Evolutionary conservation across 1,139 yeast species (phyloP).

Genomic region (Scheffersomyces titani): DNA sequence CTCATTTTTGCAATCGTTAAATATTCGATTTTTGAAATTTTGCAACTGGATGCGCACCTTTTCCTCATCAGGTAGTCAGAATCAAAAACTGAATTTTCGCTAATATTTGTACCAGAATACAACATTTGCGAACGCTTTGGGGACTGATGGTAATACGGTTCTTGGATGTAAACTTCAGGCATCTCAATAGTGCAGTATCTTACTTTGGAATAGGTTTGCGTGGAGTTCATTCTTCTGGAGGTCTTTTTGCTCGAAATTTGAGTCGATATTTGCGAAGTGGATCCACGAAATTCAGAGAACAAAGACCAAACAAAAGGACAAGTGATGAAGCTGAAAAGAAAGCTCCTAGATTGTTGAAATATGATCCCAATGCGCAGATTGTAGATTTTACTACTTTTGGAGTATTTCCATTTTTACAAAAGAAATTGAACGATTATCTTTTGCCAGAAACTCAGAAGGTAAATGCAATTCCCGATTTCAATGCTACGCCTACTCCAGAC

Average conservation of each 20-base stretch:
- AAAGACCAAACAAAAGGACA: not conserved
- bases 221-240: not conserved
- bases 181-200: not conserved
- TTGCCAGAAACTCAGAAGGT: constrained; percentile 3
- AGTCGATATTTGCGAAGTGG: not conserved
- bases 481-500: constrained; percentile 23
- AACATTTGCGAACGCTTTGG: not conserved
- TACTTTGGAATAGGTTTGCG: not conserved
- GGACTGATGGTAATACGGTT: not conserved
- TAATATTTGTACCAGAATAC: not conserved
- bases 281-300: not conserved
- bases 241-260: not conserved
- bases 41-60: not conserved
- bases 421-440: constrained; percentile 18
- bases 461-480: constrained; percentile 10
- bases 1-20: not conserved
- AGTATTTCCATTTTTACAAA: constrained; percentile 30
- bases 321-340: not conserved
- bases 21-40: not conserved
- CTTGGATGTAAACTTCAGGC: not conserved
- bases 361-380: constrained; percentile 13
- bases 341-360: constrained; percentile 7
- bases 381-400: constrained; percentile 26
- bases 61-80: not conserved
- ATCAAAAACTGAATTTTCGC: not conserved